Conservation (phyloP, 225 moss, liverwort and hornwort genomes). For the Bryoerythrophyllum caledonicum region DNA sequence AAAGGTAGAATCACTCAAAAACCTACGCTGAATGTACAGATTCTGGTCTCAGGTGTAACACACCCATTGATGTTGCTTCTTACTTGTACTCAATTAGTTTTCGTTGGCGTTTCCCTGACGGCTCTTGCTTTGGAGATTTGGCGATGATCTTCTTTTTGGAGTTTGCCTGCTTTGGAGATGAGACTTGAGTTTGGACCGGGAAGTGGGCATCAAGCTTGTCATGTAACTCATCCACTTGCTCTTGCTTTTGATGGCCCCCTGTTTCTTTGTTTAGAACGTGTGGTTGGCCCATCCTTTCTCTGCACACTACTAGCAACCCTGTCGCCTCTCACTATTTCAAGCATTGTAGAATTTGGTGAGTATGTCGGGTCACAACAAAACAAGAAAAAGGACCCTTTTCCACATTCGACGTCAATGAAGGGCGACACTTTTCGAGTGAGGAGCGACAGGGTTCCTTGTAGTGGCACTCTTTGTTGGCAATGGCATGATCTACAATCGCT, state of each 20-base stretch:
- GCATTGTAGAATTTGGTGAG: too few species aligned
- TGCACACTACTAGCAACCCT: too few species aligned
- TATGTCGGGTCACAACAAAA: too few species aligned
- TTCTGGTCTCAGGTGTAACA: too few species aligned
- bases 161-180: constrained; percentile 15
- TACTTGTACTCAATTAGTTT: constrained; percentile 61
- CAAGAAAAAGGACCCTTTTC: too few species aligned
- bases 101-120: constrained; percentile 60
- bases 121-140: constrained; percentile 11
- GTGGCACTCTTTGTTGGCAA: constrained; percentile 91
- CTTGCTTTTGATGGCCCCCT: constrained; percentile 58
- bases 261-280: constrained; percentile 70
- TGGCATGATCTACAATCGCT: constrained; percentile 85
- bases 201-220: constrained; percentile 39
- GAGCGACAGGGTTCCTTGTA: too few species aligned
- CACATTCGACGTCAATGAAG: too few species aligned
- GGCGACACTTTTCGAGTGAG: too few species aligned
- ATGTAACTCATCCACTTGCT: constrained; percentile 62
- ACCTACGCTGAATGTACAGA: too few species aligned
- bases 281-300: constrained; percentile 89
- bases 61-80: background rate
- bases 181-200: background rate
- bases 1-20: too few species aligned
- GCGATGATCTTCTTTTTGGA: background rate
- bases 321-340: too few species aligned